Conservation (phyloP, 129 eudicot genomes). For the Pittosporum tobira region DNA sequence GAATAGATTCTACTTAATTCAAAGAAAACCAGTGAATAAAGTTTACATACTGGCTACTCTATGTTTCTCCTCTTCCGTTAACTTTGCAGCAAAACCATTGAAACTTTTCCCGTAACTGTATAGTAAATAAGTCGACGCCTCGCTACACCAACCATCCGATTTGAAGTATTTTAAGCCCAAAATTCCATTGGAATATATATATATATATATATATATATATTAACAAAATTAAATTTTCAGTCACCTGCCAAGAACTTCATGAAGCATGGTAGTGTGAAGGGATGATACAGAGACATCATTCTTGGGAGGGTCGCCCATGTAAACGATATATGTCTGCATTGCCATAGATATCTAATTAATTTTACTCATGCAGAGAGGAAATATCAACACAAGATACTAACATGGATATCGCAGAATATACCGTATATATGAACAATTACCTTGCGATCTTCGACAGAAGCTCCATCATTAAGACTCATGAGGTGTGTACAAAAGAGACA, state of each 20-base stretch:
- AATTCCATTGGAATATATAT: no score
- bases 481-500: slow-evolving; percentile 4
- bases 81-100: slow-evolving; percentile 40
- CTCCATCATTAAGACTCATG: not conserved
- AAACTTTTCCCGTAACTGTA: slow-evolving; percentile 37
- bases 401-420: no score
- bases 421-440: not conserved
- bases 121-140: slow-evolving; percentile 26
- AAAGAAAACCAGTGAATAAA: no score
- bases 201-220: no score
- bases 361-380: no score
- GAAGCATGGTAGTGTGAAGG: slow-evolving; percentile 25
- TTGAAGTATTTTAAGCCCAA: no score
- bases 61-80: slow-evolving; percentile 33
- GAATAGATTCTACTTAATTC: no score
- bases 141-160: slow-evolving; percentile 1
- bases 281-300: slow-evolving; percentile 22
- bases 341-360: no score
- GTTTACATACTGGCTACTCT: slow-evolving; percentile 18
- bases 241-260: slow-evolving; percentile 27
- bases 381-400: no score
- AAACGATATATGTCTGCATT: slow-evolving; percentile 34
- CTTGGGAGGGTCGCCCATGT: slow-evolving; percentile 32
- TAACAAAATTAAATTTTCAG: no score
- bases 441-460: slow-evolving; percentile 12